These are phyloP conservation scores for Coemansia sp. DNA, from an alignment of 192 early-diverging fungal genomes.

Conservation along the genomic window DNA sequence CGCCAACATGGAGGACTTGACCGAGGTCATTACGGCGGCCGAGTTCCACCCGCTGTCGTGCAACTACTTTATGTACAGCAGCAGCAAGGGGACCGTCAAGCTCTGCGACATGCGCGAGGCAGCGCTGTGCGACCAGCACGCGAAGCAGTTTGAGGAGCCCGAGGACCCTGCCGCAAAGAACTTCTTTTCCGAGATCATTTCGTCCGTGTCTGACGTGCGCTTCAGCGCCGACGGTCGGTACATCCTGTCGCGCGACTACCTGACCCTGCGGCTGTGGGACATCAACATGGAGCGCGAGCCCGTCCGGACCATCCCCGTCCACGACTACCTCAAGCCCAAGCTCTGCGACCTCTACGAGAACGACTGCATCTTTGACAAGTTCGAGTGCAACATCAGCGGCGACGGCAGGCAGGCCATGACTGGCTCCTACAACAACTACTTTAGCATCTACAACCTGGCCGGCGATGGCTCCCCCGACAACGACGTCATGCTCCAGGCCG, in stretches of 20 bases:
- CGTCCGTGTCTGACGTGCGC: slow-evolving; percentile 95
- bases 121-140: slow-evolving; percentile 89
- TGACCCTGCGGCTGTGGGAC: slow-evolving; percentile 98
- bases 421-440: slow-evolving; percentile 99
- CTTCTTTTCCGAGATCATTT: slow-evolving; percentile 99
- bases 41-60: slow-evolving; percentile 96
- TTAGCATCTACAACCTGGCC: slow-evolving; percentile 88
- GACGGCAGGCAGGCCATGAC: slow-evolving; percentile 89
- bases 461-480: slow-evolving; percentile 65
- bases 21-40: slow-evolving; percentile 97
- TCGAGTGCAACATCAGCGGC: slow-evolving; percentile 96
- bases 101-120: slow-evolving; percentile 93
- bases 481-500: slow-evolving; percentile 88
- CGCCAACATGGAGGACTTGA: slow-evolving; percentile 99
- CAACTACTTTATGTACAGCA: slow-evolving; percentile 97
- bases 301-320: slow-evolving; percentile 91
- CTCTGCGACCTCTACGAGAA: slow-evolving; percentile 99
- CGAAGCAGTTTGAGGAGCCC: slow-evolving; percentile 91
- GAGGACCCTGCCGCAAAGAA: slow-evolving; percentile 93
- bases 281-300: slow-evolving; percentile 95
- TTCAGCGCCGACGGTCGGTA: slow-evolving; percentile 95
- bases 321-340: slow-evolving; percentile 91
- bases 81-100: slow-evolving; percentile 97
- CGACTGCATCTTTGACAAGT: slow-evolving; percentile 99
- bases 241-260: slow-evolving; percentile 94